These are phyloP conservation scores for Rhodotorula taiwanensis DNA, from an alignment of 768 basidiomycete species.

Conservation along the genomic window DNA sequence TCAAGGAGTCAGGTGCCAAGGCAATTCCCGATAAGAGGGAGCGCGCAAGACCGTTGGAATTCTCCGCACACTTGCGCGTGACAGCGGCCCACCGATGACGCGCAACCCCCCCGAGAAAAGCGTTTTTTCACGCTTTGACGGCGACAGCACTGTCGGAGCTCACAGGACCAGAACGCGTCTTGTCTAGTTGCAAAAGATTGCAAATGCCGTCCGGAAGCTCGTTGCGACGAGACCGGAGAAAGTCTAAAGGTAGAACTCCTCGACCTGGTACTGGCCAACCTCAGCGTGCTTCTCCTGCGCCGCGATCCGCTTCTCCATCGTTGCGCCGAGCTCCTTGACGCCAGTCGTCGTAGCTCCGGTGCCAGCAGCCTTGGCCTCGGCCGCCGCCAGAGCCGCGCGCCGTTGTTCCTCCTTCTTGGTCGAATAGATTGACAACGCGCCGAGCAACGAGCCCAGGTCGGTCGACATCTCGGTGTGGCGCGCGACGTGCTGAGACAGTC, in stretches of 20 bases:
- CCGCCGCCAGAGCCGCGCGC: conserved; percentile 5
- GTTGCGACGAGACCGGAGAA: background rate
- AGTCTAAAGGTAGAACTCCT: conserved; percentile 24
- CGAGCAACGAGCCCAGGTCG: conserved; percentile 31
- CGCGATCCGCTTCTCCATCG: conserved; percentile 26
- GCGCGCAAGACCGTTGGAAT: too few species aligned
- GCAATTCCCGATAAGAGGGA: too few species aligned
- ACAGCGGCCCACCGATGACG: too few species aligned
- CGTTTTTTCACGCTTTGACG: too few species aligned
- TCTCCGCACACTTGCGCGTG: too few species aligned
- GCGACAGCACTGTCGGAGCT: too few species aligned
- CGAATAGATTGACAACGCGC: conserved; percentile 25
- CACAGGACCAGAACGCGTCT: too few species aligned
- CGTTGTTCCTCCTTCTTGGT: conserved; percentile 20
- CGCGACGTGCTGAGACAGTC: conserved; percentile 24
- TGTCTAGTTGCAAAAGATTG: too few species aligned
- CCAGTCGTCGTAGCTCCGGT: background rate
- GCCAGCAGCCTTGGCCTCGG: conserved; percentile 4
- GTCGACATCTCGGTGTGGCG: conserved; percentile 15
- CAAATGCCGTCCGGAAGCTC: too few species aligned
- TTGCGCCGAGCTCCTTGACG: conserved; percentile 25
- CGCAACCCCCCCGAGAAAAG: too few species aligned
- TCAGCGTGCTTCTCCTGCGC: conserved; percentile 36
- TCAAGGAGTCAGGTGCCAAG: too few species aligned
- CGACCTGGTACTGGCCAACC: conserved; percentile 29